Conservation (phyloP, 441 rosid species). For the Mallotus japonicus region DNA sequence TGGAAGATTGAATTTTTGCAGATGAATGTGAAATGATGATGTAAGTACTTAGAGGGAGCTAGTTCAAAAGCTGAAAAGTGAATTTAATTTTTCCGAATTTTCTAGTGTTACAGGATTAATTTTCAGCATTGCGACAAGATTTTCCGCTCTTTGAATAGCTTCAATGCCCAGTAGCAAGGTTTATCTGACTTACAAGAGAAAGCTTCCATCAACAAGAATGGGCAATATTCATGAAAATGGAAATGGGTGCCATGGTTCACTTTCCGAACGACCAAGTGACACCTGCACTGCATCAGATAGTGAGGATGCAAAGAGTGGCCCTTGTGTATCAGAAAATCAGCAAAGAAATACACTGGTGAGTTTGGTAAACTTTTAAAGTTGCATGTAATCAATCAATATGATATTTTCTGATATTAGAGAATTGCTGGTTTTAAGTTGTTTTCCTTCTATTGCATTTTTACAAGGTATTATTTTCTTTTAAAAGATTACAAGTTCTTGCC, state of each 20-base stretch:
- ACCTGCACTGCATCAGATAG: neutral
- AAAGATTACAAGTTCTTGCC: neutral
- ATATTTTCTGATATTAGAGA: neutral
- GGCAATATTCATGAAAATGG: conserved; percentile 21
- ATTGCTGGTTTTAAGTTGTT: neutral
- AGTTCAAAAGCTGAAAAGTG: neutral
- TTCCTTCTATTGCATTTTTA: neutral
- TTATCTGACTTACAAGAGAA: conserved; percentile 43
- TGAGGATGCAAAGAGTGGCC: conserved; percentile 8
- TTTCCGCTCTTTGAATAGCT: conserved; percentile 11
- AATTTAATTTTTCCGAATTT: neutral
- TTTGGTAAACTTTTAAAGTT: conserved; percentile 13
- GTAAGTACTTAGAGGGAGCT: neutral
- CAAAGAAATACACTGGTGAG: conserved; percentile 32
- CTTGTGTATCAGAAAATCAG: conserved; percentile 21
- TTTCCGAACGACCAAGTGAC: conserved; percentile 22
- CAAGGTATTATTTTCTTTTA: neutral
- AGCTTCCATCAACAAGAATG: conserved; percentile 26
- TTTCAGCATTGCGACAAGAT: conserved; percentile 9
- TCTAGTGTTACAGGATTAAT: conserved; percentile 4
- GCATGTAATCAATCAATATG: neutral
- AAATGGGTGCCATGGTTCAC: conserved; percentile 25
- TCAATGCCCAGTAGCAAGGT: conserved; percentile 37
- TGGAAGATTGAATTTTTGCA: conserved; percentile 2
- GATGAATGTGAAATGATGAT: conserved; percentile 6